Percentiles rank a stretch among this genome's conserved stretches.
Conservation (phyloP, 2,329 filamentous ascomycete genomes). For the Ophiostoma quercus region DNA sequence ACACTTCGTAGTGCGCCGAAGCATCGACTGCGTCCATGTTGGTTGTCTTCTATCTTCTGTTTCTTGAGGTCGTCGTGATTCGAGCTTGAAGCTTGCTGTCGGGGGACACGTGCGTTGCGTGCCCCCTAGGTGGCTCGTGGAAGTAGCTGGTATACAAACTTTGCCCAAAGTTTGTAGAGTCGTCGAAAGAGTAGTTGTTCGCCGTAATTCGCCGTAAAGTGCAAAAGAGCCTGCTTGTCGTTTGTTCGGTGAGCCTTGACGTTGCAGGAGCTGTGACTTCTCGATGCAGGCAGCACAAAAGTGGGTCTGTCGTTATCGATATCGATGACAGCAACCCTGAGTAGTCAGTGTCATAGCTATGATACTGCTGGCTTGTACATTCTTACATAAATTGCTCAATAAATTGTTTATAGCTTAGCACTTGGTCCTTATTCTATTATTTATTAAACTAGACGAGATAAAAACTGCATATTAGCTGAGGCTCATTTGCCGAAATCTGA, state of each 20-base stretch:
- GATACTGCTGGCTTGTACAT: neutral
- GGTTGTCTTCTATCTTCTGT: neutral
- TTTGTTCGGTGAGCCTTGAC: constrained; percentile 2
- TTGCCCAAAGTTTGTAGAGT: neutral
- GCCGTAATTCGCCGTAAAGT: neutral
- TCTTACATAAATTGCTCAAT: neutral
- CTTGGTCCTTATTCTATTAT: too few species aligned
- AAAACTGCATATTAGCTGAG: neutral
- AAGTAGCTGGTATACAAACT: too few species aligned
- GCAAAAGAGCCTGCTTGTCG: neutral
- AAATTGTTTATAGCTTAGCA: too few species aligned
- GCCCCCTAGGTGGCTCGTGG: neutral
- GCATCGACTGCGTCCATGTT: constrained; percentile 50
- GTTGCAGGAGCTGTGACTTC: constrained; percentile 6
- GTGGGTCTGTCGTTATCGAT: neutral
- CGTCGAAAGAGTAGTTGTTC: neutral
- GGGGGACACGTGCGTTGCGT: constrained; percentile 16
- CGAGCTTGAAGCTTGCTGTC: constrained; percentile 4
- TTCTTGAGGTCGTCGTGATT: neutral
- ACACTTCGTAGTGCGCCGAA: constrained; percentile 56
- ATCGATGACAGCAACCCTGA: neutral
- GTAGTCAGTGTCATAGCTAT: neutral
- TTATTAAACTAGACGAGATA: neutral
- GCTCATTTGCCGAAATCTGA: neutral
- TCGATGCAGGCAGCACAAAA: neutral